Evolutionary conservation across 2,329 filamentous ascomycete species (phyloP).

Genomic region (Clathrospora elynae): DNA sequence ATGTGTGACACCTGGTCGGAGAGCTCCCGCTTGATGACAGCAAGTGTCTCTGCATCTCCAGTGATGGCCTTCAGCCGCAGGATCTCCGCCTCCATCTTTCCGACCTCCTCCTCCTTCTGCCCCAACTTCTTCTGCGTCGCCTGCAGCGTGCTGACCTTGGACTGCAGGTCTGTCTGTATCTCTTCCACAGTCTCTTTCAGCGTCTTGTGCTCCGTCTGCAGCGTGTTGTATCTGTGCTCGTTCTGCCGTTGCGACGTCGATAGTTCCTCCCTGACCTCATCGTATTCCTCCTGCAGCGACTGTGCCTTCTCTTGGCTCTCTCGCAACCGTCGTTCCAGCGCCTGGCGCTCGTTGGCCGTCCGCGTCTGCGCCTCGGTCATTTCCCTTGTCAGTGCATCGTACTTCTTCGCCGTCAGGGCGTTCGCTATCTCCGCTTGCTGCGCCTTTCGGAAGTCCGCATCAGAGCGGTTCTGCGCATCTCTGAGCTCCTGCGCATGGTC

Average conservation of each 20-base stretch:
- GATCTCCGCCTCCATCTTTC: conserved; percentile 79
- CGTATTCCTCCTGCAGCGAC: conserved; percentile 76
- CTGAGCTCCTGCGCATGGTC: conserved; percentile 84
- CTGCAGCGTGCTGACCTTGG: conserved; percentile 62
- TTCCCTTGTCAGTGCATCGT: conserved; percentile 60
- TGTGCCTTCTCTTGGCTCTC: conserved; percentile 71
- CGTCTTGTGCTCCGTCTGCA: conserved; percentile 64
- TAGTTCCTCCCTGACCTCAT: conserved; percentile 78
- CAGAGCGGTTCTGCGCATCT: conserved; percentile 77
- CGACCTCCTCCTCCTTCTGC: conserved; percentile 72
- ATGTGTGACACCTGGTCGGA: conserved; percentile 93
- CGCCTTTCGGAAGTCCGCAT: conserved; percentile 77
- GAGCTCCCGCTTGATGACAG: conserved; percentile 83
- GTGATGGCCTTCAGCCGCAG: conserved; percentile 83
- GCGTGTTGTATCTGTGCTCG: conserved; percentile 62
- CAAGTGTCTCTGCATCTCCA: conserved; percentile 83
- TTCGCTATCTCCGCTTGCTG: conserved; percentile 62
- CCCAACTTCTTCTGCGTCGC: conserved; percentile 69
- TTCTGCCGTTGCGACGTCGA: conserved; percentile 71
- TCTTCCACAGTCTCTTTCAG: conserved; percentile 65
- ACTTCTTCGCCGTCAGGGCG: conserved; percentile 59
- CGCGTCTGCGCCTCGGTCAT: conserved; percentile 61
- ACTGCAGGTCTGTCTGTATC: conserved; percentile 62
- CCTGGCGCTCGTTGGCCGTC: conserved; percentile 60
- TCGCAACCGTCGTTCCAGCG: conserved; percentile 61